These are phyloP conservation scores for Dioscorea alata DNA, from an alignment of 106 monocot genomes.

Conservation along the genomic window DNA sequence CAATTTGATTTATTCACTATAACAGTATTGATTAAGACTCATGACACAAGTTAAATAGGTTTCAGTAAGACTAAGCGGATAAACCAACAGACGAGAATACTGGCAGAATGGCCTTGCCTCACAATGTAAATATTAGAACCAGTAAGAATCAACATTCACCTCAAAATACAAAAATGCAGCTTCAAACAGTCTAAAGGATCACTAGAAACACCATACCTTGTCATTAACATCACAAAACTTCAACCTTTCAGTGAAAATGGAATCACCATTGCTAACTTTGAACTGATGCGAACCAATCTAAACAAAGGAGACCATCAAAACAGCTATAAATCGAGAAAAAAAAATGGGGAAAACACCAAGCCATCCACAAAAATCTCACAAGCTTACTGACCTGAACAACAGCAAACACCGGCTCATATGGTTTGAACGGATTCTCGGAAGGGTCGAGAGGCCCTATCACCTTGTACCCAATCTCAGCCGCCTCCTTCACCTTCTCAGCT, in stretches of 20 bases:
- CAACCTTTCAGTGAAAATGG: constrained; percentile 80
- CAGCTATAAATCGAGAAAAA: background rate
- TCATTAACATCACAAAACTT: constrained; percentile 89
- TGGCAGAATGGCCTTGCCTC: too few species aligned
- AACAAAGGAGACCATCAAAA: constrained; percentile 3
- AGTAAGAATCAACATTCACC: background rate
- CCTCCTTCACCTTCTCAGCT: constrained; percentile 64
- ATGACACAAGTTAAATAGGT: background rate
- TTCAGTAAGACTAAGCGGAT: too few species aligned
- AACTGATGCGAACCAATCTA: constrained; percentile 98
- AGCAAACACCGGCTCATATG: constrained; percentile 73
- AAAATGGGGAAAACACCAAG: background rate
- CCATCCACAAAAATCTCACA: background rate
- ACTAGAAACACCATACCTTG: constrained; percentile 39
- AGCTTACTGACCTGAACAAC: constrained; percentile 69
- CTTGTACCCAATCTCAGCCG: constrained; percentile 68
- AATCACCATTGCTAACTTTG: constrained; percentile 96
- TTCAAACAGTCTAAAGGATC: background rate
- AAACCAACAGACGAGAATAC: too few species aligned
- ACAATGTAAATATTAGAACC: too few species aligned
- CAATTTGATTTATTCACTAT: background rate
- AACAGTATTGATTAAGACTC: background rate
- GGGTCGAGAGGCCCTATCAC: constrained; percentile 66
- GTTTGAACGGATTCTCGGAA: constrained; percentile 79
- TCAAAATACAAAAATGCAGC: background rate